Base-by-base conservation (phyloP, 2,329 filamentous ascomycete species). In the Monosporascus cannonballus region DNA sequence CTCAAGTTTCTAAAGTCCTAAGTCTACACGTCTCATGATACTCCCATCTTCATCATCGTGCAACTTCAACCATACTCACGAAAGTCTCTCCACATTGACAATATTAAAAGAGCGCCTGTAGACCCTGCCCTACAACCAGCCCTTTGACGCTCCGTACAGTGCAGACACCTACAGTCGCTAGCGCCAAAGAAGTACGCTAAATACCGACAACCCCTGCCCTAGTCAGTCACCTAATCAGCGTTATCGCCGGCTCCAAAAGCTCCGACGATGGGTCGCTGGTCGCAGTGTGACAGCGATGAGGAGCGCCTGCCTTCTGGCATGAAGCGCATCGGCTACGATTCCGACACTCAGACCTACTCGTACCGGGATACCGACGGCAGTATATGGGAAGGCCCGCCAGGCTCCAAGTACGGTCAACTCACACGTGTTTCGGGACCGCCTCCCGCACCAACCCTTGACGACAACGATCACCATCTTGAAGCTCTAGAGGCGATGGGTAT, bases 271-370 rank as follows among this genome's bases (percentile, higher is more conserved):
- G 53, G 63, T 53, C 67, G 65, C 56, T 69, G 66, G 66, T 67
- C 65, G 34, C 60, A 67, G 45, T 68, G 67, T 55, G 67, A 69
- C 47, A 66, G 64, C 44, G 76, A 78, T 56, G 67, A 71, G 37
- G 67, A 74, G 56, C 75, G 76, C 49, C 68, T 79, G 37, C 76
- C 77, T 4, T 68, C 74, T 48, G 76, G 76, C 63, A 74, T 79
- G 69, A 54, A 68, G 50, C 72, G 76, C 49, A 69, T 76, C 36
- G 75, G 76, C 56, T 79, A 80, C 62, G 76, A 79, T 54, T 73
- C 75, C 54, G 75, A 78, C 61, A 71, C 67, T 4, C 67, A 77
- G 59, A 68, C 63, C 27, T 78, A 79, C 67, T 75, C 71, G 37
- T 79, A 73, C 66, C 69, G 69, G 49, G 73, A 75, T 54, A 51